These are phyloP conservation scores for Echites panduratus DNA, from an alignment of 257 asterid species.

Conservation along the genomic window DNA sequence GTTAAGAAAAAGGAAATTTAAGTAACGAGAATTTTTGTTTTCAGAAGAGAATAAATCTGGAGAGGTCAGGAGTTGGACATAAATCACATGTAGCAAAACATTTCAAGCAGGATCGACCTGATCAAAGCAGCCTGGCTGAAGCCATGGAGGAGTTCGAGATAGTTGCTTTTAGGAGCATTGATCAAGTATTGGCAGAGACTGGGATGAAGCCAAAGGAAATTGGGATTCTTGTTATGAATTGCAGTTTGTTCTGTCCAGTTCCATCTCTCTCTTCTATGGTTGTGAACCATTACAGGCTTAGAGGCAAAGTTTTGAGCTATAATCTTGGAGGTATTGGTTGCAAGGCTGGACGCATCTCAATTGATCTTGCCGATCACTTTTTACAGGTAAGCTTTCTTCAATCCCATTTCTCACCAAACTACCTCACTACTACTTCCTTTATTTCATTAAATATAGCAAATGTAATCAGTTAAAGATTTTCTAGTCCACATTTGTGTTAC, in stretches of 20 bases:
- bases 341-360: constrained; percentile 75
- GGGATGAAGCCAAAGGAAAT: constrained; percentile 62
- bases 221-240: constrained; percentile 66
- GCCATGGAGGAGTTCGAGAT: constrained; percentile 54
- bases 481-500: no score
- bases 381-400: constrained; percentile 35
- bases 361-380: constrained; percentile 77
- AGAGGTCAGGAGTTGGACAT: constrained; percentile 67
- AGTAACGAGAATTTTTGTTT: constrained; percentile 45
- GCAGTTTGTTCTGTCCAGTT: constrained; percentile 66
- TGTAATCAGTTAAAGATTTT: no score
- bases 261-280: constrained; percentile 74
- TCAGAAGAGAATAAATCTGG: constrained; percentile 53
- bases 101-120: constrained; percentile 37
- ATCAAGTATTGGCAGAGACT: constrained; percentile 51
- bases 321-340: constrained; percentile 92
- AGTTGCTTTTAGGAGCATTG: constrained; percentile 75
- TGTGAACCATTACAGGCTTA: constrained; percentile 65
- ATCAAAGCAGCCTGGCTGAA: constrained; percentile 53
- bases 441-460: no score
- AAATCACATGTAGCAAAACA: constrained; percentile 60
- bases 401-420: no score
- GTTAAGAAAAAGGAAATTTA: constrained; percentile 23
- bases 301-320: constrained; percentile 63
- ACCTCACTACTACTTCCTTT: no score